Conservation (phyloP, 1,284 basidiomycete species). For the Apiotrichum laibachii region DNA sequence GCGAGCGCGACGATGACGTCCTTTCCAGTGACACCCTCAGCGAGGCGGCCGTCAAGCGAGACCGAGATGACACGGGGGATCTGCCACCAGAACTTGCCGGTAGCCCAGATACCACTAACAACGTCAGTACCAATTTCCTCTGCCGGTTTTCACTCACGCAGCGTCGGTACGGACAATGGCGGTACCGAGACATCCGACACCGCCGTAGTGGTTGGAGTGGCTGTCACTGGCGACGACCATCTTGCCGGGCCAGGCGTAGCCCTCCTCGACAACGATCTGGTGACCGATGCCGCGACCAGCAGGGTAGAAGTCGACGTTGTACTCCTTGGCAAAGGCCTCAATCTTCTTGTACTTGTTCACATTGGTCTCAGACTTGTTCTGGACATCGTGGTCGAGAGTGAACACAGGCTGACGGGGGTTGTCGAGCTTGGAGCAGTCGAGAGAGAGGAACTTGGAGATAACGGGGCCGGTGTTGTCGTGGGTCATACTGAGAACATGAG, state of each 20-base stretch:
- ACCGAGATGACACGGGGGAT: slow-evolving; percentile 95
- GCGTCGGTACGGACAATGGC: slow-evolving; percentile 80
- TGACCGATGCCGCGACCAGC: slow-evolving; percentile 98
- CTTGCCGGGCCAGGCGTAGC: slow-evolving; percentile 90
- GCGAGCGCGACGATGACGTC: slow-evolving; percentile 98
- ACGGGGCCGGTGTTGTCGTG: slow-evolving; percentile 98
- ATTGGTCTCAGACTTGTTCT: slow-evolving; percentile 94
- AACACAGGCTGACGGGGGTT: slow-evolving; percentile 79
- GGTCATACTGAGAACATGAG: slow-evolving; percentile 62
- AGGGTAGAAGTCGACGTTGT: slow-evolving; percentile 92
- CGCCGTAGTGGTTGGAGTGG: slow-evolving; percentile 95
- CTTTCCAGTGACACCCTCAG: slow-evolving; percentile 92
- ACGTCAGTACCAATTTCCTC: background rate
- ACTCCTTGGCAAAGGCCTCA: slow-evolving; percentile 81
- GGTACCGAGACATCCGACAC: slow-evolving; percentile 94
- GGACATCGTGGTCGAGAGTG: slow-evolving; percentile 97
- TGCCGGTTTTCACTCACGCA: slow-evolving; percentile 41
- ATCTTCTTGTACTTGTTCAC: slow-evolving; percentile 89
- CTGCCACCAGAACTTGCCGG: slow-evolving; percentile 99
- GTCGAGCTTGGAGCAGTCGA: slow-evolving; percentile 82
- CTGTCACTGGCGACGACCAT: slow-evolving; percentile 94
- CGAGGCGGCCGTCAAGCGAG: slow-evolving; percentile 76
- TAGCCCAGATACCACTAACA: slow-evolving; percentile 83
- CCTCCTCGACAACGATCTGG: slow-evolving; percentile 91
- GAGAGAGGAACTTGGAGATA: slow-evolving; percentile 93